Evolutionary conservation across 2,329 filamentous ascomycete species (phyloP).

Genomic region (Hymenoscyphus fraxineus): DNA sequence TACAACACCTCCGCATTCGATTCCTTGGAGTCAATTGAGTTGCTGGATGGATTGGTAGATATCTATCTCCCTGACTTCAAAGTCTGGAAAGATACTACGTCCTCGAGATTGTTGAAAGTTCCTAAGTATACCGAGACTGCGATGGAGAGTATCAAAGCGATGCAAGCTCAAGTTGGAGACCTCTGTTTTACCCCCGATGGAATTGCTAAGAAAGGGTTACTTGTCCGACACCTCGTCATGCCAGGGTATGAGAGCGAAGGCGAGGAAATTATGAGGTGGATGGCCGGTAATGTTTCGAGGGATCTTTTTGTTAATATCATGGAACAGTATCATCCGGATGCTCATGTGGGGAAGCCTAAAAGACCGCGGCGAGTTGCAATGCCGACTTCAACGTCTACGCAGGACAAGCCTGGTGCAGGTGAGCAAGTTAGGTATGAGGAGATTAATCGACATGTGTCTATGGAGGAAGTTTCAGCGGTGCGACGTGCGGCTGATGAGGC

Average conservation of each 20-base stretch:
- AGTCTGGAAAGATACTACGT: constrained; percentile 65
- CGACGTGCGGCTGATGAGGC: constrained; percentile 64
- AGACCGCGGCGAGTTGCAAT: constrained; percentile 35
- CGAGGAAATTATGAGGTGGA: constrained; percentile 68
- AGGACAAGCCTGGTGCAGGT: constrained; percentile 13
- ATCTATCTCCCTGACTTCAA: constrained; percentile 91
- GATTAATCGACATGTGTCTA: constrained; percentile 68
- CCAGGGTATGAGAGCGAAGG: constrained; percentile 74
- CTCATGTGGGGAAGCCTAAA: constrained; percentile 71
- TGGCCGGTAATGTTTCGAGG: constrained; percentile 67
- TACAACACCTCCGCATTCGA: constrained; percentile 87
- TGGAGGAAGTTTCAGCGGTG: constrained; percentile 63
- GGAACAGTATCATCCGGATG: constrained; percentile 79
- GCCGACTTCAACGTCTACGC: constrained; percentile 28
- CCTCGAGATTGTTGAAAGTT: constrained; percentile 70
- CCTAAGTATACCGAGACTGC: constrained; percentile 71
- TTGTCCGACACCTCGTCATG: constrained; percentile 82
- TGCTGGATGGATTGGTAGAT: constrained; percentile 76
- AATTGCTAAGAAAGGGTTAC: constrained; percentile 71
- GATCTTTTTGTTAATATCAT: constrained; percentile 83
- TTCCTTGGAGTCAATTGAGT: constrained; percentile 63
- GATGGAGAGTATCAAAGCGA: constrained; percentile 71
- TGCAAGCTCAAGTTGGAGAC: constrained; percentile 80
- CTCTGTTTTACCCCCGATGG: constrained; percentile 78
- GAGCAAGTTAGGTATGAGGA: constrained; percentile 62